phyloP scores from a whole-genome alignment of 768 basidiomycete genomes.

The Lactarius psammicola region DNA sequence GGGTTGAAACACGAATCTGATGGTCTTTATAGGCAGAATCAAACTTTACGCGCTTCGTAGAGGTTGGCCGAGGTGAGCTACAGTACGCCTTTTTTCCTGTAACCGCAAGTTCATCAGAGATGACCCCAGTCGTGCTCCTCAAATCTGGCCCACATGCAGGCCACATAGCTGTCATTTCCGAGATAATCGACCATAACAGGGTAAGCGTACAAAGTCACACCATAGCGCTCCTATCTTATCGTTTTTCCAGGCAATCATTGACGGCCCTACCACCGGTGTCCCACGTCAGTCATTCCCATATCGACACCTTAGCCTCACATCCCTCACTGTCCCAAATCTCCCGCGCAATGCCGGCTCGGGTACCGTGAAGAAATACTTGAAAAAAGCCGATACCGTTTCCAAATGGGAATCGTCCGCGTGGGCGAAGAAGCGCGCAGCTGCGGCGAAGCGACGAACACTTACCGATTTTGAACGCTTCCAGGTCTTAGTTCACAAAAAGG shows the following conservation, averaged over 20 bases:
- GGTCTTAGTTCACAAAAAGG: slow-evolving; percentile 87
- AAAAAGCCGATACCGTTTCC: slow-evolving; percentile 77
- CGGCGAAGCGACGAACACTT: slow-evolving; percentile 67
- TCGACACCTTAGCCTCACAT: slow-evolving; percentile 90
- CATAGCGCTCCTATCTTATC: not conserved
- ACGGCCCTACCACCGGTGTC: slow-evolving; percentile 88
- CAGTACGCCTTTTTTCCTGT: no score
- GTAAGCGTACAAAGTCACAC: slow-evolving; percentile 46
- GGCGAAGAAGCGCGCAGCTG: slow-evolving; percentile 82
- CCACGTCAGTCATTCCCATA: slow-evolving; percentile 91
- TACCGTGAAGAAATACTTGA: slow-evolving; percentile 78
- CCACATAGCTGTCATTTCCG: slow-evolving; percentile 91
- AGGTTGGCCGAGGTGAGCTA: slow-evolving; percentile 88
- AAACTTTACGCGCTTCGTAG: slow-evolving; percentile 95
- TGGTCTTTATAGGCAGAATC: slow-evolving; percentile 41
- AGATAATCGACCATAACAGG: slow-evolving; percentile 99
- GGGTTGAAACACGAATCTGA: not conserved
- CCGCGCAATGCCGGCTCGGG: slow-evolving; percentile 86
- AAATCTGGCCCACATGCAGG: slow-evolving; percentile 82
- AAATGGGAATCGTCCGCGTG: slow-evolving; percentile 90
- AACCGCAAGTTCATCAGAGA: not conserved
- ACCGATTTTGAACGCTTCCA: slow-evolving; percentile 93
- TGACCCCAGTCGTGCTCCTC: slow-evolving; percentile 81
- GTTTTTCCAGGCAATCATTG: slow-evolving; percentile 77
- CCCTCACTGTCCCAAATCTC: slow-evolving; percentile 74